phyloP scores from a whole-genome alignment of 257 asterid genomes.

The Eustoma russellianum region DNA sequence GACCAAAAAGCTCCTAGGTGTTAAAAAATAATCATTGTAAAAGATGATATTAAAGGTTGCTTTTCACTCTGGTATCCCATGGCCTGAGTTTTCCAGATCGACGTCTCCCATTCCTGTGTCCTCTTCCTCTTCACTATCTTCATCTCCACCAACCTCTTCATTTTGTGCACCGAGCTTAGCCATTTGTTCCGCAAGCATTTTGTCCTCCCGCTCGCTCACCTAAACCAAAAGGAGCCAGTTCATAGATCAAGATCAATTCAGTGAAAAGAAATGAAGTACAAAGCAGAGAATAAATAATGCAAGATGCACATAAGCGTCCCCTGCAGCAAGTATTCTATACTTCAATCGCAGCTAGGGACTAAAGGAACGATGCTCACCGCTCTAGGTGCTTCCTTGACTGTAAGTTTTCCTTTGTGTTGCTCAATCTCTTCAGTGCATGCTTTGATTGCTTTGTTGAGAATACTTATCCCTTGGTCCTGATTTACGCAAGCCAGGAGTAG shows the following conservation, averaged over 20 bases:
- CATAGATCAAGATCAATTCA: neutral
- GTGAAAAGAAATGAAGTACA: neutral
- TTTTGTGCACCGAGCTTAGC: conserved; percentile 58
- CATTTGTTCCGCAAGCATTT: conserved; percentile 73
- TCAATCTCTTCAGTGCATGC: conserved; percentile 78
- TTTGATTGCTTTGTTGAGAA: conserved; percentile 74
- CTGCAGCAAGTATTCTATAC: neutral
- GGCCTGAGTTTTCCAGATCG: conserved; percentile 50
- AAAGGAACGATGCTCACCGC: conserved; percentile 46
- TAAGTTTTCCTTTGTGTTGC: conserved; percentile 73
- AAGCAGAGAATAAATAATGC: neutral
- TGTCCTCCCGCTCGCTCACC: conserved; percentile 98
- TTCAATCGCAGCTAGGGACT: neutral
- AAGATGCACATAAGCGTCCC: neutral
- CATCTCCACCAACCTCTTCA: conserved; percentile 86
- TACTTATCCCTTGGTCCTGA: conserved; percentile 92
- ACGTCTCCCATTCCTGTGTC: conserved; percentile 96
- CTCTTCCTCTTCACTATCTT: conserved; percentile 86
- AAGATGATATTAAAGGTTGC: no score
- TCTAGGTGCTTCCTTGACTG: conserved; percentile 83
- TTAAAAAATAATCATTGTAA: no score
- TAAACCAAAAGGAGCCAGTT: conserved; percentile 20
- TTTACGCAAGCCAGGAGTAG: neutral
- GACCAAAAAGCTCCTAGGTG: no score
- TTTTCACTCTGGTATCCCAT: conserved; percentile 29